phyloP scores from a whole-genome alignment of 306 rosid genomes.

The Prinsepia uniflora region DNA sequence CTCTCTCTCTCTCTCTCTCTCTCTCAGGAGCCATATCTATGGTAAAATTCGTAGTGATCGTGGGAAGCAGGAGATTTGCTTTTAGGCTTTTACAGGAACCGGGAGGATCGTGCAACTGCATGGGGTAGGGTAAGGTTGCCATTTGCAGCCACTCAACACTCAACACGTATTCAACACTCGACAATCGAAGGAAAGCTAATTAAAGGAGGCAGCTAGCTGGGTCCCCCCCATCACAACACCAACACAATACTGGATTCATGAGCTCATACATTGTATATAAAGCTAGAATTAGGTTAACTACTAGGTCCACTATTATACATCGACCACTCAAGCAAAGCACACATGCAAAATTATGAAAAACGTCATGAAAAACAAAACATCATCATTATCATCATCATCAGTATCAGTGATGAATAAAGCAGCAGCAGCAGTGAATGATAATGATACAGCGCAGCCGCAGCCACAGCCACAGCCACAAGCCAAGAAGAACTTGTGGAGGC shows the following conservation, averaged over 20 bases:
- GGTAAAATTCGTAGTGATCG: neutral
- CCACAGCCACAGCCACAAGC: neutral
- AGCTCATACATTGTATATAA: too few species aligned
- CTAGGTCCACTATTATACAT: too few species aligned
- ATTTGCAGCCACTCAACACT: too few species aligned
- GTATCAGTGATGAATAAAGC: neutral
- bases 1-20: neutral
- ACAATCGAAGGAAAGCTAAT: neutral
- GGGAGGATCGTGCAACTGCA: too few species aligned
- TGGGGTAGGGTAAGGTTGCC: too few species aligned
- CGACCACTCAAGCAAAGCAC: too few species aligned
- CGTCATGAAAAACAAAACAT: neutral
- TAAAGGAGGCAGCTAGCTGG: neutral
- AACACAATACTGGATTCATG: too few species aligned
- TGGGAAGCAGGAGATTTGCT: conserved; percentile 4
- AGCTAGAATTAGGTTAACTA: too few species aligned
- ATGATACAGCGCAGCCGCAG: neutral
- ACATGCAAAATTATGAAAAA: too few species aligned
- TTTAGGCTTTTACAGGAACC: conserved; percentile 4
- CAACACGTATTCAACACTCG: too few species aligned
- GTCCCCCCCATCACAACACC: too few species aligned
- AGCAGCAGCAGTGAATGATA: neutral
- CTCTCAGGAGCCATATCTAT: neutral
- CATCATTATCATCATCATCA: neutral
- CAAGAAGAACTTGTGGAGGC: conserved; percentile 61